Conservation (phyloP, 192 early-diverging fungal genomes). For the Funneliformis mosseae region DNA sequence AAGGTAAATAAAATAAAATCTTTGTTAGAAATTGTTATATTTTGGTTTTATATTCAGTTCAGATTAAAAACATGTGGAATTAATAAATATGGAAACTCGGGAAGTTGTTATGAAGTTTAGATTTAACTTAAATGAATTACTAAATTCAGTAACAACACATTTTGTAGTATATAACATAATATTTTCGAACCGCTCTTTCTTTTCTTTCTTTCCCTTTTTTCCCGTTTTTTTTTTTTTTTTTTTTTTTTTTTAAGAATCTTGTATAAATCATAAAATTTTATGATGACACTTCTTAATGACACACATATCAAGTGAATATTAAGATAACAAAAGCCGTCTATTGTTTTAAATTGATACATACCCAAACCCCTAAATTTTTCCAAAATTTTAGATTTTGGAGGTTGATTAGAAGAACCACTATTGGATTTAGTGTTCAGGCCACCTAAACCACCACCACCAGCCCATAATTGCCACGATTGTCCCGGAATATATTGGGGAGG, state of each 20-base stretch:
- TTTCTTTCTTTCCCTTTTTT: no score
- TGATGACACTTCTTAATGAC: no score
- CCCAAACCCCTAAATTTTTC: constrained; percentile 31
- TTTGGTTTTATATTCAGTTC: not conserved
- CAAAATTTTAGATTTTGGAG: constrained; percentile 29
- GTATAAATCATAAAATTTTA: no score
- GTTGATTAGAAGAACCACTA: constrained; percentile 12
- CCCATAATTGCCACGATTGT: constrained; percentile 67
- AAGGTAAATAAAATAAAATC: not conserved
- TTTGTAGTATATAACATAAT: no score
- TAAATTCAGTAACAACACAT: no score
- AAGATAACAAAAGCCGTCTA: not conserved
- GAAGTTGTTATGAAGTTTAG: not conserved
- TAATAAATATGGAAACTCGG: not conserved
- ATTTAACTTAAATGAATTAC: no score
- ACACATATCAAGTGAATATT: no score
- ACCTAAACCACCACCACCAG: constrained; percentile 41
- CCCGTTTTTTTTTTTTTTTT: no score
- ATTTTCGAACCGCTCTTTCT: no score
- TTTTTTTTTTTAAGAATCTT: no score
- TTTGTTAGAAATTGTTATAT: not conserved
- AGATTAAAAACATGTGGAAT: not conserved
- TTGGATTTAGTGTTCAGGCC: constrained; percentile 33
- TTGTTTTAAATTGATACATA: constrained; percentile 14
- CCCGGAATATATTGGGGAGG: constrained; percentile 66